phyloP scores from a whole-genome alignment of 257 asterid genomes.

The Henckelia pumila region DNA sequence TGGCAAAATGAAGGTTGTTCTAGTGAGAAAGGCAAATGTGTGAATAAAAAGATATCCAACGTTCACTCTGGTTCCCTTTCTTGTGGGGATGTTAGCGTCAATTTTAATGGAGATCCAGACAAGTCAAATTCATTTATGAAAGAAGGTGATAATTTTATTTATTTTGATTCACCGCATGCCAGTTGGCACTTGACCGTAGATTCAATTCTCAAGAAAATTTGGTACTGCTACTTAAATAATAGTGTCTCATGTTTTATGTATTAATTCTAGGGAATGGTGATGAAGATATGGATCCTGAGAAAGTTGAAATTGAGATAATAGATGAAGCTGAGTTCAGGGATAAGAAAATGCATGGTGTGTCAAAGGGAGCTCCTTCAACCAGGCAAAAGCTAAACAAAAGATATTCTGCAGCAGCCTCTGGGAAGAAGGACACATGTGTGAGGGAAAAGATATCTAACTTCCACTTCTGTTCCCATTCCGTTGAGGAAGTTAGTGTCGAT shows the following conservation, averaged over 20 bases:
- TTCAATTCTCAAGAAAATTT: background rate
- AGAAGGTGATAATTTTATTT: background rate
- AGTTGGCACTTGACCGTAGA: background rate
- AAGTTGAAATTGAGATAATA: slow-evolving; percentile 3
- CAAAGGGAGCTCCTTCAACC: slow-evolving; percentile 19
- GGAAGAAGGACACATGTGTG: slow-evolving; percentile 3
- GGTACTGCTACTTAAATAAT: background rate
- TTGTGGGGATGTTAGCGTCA: background rate
- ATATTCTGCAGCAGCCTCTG: slow-evolving; percentile 13
- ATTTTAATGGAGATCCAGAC: background rate
- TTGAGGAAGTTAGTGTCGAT: background rate
- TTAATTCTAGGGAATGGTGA: slow-evolving; percentile 19
- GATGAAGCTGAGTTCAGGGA: slow-evolving; percentile 27
- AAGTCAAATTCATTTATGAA: background rate
- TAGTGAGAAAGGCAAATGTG: background rate
- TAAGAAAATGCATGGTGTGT: background rate
- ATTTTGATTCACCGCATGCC: background rate
- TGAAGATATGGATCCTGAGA: slow-evolving; percentile 16
- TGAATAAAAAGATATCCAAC: slow-evolving; percentile 10
- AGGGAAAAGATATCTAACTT: slow-evolving; percentile 11
- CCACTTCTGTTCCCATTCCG: background rate
- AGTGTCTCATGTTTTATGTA: slow-evolving; percentile 14
- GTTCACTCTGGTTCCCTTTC: background rate
- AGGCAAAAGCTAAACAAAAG: slow-evolving; percentile 1
- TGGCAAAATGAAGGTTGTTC: background rate